A percentile compares a stretch with the other conserved stretches of the same genome.
Conservation (phyloP, 441 rosid species). For the Brassica hybrid region DNA sequence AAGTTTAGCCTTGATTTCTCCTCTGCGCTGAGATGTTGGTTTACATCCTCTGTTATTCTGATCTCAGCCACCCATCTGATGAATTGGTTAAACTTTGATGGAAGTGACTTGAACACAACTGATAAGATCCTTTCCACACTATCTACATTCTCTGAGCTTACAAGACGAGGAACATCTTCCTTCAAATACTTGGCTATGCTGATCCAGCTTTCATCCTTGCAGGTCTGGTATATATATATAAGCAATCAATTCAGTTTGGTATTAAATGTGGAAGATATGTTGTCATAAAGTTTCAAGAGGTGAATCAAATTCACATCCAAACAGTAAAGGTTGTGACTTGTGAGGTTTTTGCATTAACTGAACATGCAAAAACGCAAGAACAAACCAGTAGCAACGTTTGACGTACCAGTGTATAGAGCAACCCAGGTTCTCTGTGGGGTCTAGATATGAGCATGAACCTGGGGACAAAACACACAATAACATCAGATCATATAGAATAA, state of each 20-base stretch:
- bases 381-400: not conserved
- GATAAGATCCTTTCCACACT: constrained; percentile 58
- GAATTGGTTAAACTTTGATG: constrained; percentile 69
- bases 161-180: constrained; percentile 83
- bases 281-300: not conserved
- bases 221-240: constrained; percentile 48
- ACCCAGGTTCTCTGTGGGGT: constrained; percentile 64
- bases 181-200: constrained; percentile 64
- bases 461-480: constrained; percentile 23
- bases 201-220: constrained; percentile 70
- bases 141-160: constrained; percentile 64
- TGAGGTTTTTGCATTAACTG: not conserved
- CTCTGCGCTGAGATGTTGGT: constrained; percentile 61
- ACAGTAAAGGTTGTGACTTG: not conserved
- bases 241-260: not conserved
- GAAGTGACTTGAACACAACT: constrained; percentile 62
- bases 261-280: not conserved
- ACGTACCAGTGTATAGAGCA: constrained; percentile 70
- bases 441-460: constrained; percentile 77
- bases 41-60: constrained; percentile 67
- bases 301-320: not conserved
- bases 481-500: not conserved
- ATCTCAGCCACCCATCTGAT: constrained; percentile 87
- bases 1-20: constrained; percentile 73
- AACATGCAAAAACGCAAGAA: not conserved